Conservation (phyloP, 1,139 yeast genomes). For the Yamadazyma aaseri region DNA sequence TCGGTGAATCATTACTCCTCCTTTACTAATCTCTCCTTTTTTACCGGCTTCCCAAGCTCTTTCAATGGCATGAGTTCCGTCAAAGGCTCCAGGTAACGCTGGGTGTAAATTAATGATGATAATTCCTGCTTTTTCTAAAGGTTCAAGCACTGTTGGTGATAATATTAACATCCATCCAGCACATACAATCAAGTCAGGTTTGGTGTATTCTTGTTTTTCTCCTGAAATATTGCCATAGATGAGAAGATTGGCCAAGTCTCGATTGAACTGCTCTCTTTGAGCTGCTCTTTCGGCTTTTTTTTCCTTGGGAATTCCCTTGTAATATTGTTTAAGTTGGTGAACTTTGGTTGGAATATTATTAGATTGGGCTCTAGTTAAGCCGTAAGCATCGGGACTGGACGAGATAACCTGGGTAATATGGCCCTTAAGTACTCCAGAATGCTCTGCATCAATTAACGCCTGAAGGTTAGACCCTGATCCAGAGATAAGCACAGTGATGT, state of each 20-base stretch:
- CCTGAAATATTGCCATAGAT: constrained; percentile 46
- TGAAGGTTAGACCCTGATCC: constrained; percentile 94
- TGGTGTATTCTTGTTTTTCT: constrained; percentile 27
- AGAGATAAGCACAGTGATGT: constrained; percentile 78
- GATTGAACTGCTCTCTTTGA: constrained; percentile 71
- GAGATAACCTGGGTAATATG: constrained; percentile 75
- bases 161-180: constrained; percentile 98
- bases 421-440: constrained; percentile 45
- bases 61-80: constrained; percentile 95
- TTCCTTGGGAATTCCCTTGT: constrained; percentile 68
- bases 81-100: constrained; percentile 95
- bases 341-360: constrained; percentile 66
- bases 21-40: constrained; percentile 66
- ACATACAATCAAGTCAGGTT: constrained; percentile 87
- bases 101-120: constrained; percentile 93
- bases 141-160: constrained; percentile 70
- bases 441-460: constrained; percentile 80
- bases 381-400: constrained; percentile 79
- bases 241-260: constrained; percentile 70
- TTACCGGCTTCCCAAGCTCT: constrained; percentile 96
- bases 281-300: constrained; percentile 51
- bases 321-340: constrained; percentile 74
- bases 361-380: constrained; percentile 71
- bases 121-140: constrained; percentile 58
- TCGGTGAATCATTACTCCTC: constrained; percentile 97